These are phyloP conservation scores for Trichoderma arundinaceum DNA, from an alignment of 2,329 filamentous ascomycete genomes.

Conservation along the genomic window DNA sequence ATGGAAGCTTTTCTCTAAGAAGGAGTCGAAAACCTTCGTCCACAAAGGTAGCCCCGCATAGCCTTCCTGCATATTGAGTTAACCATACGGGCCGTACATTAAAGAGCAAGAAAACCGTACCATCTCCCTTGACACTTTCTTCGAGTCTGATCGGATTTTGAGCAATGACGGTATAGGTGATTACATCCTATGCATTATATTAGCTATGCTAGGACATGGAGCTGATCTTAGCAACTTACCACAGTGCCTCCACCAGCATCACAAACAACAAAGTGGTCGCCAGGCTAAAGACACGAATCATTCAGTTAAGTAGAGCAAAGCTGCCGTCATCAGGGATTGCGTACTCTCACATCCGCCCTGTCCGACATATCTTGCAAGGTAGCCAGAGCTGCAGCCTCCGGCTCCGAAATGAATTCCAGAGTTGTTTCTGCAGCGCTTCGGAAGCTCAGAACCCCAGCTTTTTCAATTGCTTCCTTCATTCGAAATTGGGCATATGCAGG, in stretches of 20 bases:
- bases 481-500: constrained; percentile 44
- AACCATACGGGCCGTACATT: background rate
- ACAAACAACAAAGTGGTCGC: constrained; percentile 42
- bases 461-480: constrained; percentile 46
- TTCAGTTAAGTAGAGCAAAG: background rate
- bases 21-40: constrained; percentile 46
- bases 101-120: background rate
- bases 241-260: constrained; percentile 49
- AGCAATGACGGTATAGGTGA: constrained; percentile 44
- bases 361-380: constrained; percentile 41
- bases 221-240: constrained; percentile 31
- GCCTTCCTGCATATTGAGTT: constrained; percentile 37
- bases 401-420: constrained; percentile 49
- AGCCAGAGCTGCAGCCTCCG: constrained; percentile 53
- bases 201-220: background rate
- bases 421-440: constrained; percentile 41
- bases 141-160: constrained; percentile 40
- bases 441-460: constrained; percentile 46
- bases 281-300: constrained; percentile 30
- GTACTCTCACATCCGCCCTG: constrained; percentile 36
- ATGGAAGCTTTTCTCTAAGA: constrained; percentile 38
- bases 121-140: constrained; percentile 46
- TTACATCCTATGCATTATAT: constrained; percentile 45
- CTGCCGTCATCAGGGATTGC: rapidly evolving
- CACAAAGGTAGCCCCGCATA: constrained; percentile 50